A percentile compares a stretch with the other conserved stretches of the same genome.
phyloP scores from a whole-genome alignment of 305 asterid genomes.

The Solanum hybrid region DNA sequence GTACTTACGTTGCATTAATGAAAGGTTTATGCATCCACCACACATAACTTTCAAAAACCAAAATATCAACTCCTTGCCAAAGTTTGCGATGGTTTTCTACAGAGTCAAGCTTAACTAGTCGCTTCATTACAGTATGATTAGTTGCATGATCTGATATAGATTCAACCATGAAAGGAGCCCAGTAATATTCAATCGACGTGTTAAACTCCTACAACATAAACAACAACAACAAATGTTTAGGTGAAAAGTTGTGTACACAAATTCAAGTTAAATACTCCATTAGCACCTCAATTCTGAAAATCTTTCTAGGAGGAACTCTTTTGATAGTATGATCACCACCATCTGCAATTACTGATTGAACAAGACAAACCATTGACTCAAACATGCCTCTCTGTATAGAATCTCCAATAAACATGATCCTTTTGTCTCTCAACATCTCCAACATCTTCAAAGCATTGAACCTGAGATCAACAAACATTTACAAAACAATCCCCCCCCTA shows the following conservation, averaged over 20 bases:
- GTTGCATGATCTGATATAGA: conserved; percentile 89
- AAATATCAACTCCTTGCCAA: conserved; percentile 65
- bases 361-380: conserved; percentile 88
- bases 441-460: conserved; percentile 65
- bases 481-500: neutral
- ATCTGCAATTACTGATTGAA: conserved; percentile 50
- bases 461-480: conserved; percentile 26
- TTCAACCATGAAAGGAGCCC: conserved; percentile 91
- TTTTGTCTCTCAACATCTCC: conserved; percentile 79
- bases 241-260: neutral
- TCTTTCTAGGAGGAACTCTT: conserved; percentile 68
- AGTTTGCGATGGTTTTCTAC: conserved; percentile 57
- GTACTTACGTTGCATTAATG: conserved; percentile 65
- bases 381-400: conserved; percentile 93
- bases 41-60: conserved; percentile 79
- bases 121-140: conserved; percentile 62
- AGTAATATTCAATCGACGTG: conserved; percentile 78
- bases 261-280: neutral
- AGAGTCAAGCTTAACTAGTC: conserved; percentile 71
- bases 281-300: conserved; percentile 62
- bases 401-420: conserved; percentile 85
- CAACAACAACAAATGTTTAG: neutral
- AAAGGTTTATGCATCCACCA: conserved; percentile 96
- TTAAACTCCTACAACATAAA: conserved; percentile 52
- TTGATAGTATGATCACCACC: conserved; percentile 48